Percentiles rank a stretch among this genome's conserved stretches.
These are phyloP conservation scores for Trichosporon sp. DNA, from an alignment of 1,284 basidiomycete species.

Conservation along the genomic window DNA sequence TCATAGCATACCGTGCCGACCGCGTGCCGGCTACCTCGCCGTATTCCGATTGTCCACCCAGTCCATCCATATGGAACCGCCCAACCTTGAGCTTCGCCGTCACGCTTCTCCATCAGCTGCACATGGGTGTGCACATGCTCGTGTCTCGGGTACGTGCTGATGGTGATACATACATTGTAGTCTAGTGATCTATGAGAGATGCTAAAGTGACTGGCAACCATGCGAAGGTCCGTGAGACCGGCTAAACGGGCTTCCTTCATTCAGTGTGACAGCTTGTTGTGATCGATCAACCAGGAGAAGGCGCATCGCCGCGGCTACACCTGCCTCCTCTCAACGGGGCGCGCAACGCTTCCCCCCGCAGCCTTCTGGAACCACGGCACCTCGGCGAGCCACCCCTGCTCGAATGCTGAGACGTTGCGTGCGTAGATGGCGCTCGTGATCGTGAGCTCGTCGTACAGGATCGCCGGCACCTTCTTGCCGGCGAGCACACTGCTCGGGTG, in stretches of 20 bases:
- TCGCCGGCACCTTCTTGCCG: conserved; percentile 72
- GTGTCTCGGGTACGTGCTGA: neutral
- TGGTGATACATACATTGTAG: neutral
- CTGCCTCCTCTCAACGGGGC: conserved; percentile 9
- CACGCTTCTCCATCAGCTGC: neutral
- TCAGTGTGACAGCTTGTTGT: neutral
- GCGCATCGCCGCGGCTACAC: neutral
- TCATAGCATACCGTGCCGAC: neutral
- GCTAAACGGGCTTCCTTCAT: neutral
- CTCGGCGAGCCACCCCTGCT: conserved; percentile 55
- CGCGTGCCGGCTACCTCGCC: neutral
- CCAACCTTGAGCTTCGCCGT: neutral
- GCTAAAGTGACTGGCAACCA: neutral
- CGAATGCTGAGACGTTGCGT: conserved; percentile 73
- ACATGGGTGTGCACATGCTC: neutral
- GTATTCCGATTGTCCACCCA: neutral
- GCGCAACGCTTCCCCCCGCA: conserved; percentile 12
- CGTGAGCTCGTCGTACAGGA: conserved; percentile 86
- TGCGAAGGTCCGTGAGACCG: neutral
- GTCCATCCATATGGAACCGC: neutral
- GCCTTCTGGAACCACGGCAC: conserved; percentile 44
- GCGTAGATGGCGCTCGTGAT: conserved; percentile 81
- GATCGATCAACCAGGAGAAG: neutral
- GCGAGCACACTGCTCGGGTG: conserved; percentile 76
- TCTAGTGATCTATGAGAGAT: neutral